A percentile compares a stretch with the other conserved stretches of the same genome.
Conservation (phyloP, 345 rosid genomes). For the Eutrema japonicum region DNA sequence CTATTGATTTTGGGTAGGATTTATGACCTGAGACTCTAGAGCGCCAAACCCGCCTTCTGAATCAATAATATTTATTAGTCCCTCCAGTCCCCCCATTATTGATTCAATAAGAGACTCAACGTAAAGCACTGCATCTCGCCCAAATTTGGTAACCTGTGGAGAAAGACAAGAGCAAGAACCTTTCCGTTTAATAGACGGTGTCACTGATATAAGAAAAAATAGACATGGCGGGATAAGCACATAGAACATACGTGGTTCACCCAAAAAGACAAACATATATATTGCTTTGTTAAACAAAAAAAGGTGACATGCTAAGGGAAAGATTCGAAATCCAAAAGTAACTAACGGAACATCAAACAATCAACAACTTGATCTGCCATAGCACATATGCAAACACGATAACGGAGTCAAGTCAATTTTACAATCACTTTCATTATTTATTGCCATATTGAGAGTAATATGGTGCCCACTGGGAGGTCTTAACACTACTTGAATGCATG, state of each 20-base stretch:
- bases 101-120: constrained; percentile 99
- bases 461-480: constrained; percentile 22
- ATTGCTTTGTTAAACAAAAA: background rate
- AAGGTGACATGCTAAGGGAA: background rate
- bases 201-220: background rate
- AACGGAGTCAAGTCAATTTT: background rate
- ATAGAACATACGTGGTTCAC: constrained; percentile 20
- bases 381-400: constrained; percentile 15
- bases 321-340: constrained; percentile 12
- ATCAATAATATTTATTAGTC: constrained; percentile 95
- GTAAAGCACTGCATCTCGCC: constrained; percentile 93
- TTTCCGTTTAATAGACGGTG: constrained; percentile 19
- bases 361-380: constrained; percentile 22
- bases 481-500: constrained; percentile 19
- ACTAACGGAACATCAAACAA: constrained; percentile 7
- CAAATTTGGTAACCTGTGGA: constrained; percentile 87
- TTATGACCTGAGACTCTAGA: constrained; percentile 82
- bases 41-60: constrained; percentile 99
- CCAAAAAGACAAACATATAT: background rate
- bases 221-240: background rate
- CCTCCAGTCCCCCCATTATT: constrained; percentile 98
- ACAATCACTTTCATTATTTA: background rate
- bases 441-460: constrained; percentile 18
- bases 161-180: constrained; percentile 33
- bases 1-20: constrained; percentile 8